Evolutionary conservation across 2,329 filamentous ascomycete species (phyloP), one percentile per base, ranked within the genome.

Genomic region (Colletotrichum sp.): DNA sequence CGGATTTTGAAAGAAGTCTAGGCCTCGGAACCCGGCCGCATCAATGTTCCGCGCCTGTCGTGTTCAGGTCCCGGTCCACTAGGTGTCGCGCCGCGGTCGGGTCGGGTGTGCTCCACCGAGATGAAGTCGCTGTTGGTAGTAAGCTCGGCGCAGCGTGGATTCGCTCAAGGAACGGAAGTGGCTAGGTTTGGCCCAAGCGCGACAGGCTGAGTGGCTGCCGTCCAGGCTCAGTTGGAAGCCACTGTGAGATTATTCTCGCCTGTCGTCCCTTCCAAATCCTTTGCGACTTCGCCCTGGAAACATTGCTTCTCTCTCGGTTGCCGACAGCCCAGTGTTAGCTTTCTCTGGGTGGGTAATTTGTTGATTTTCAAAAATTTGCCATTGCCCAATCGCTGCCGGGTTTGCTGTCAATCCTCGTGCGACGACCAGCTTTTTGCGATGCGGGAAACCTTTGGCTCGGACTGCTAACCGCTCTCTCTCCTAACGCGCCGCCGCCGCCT

Each of bases 401-500:
- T 32, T 69, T 60, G 64, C 32, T 34, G 43, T 68, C 36, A 26
- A 48, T 68, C 10, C 26, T 64, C 48, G 66, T 66, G 67, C 74
- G 66, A 71, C 74, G 21, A 59, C 28, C 52, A 21, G 26, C 59
- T 63, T 52, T 43, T 61, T 77, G 64, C 75, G 60, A 77, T 77
- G 73, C 73, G 34, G 64, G 64, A 71, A 69, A 76, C 65, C 63
- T 72, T 72, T 76, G 73, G 75, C 75, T 74, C 72, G 68, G 68
- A 77, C 64, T 76, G 72, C 64, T 76, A 66, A 76, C 69, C 68
- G 43, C 36, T 68, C 63, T 61, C 55, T 61, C 72, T 64, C 60
- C 73, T 61, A 76, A 76, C 74, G 74, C 71, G 74, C 74, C 74
- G 70, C 65, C 63, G 73, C 71, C 71, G 48, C 59, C 70, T 73